Evolutionary conservation across 495 filamentous ascomycete species (phyloP), one percentile per base, ranked within the genome.

Genomic region (Clavariopsis aquatica): DNA sequence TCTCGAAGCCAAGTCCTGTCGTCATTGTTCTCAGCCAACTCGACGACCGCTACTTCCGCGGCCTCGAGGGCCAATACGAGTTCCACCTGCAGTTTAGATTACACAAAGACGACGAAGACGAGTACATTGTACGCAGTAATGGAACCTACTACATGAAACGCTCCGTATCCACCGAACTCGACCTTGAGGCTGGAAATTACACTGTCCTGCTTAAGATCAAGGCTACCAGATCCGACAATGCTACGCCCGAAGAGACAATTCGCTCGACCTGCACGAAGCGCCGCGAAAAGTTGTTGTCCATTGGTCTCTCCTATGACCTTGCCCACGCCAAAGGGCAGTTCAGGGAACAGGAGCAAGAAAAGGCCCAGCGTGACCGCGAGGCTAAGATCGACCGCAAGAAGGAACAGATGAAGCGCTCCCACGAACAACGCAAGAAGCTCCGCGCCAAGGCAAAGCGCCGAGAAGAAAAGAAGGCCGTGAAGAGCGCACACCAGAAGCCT

Each of bases 11-110:
- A 1, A 84, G 89, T 0, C 86, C 87, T 0, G 83, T 90, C 0
- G 90, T 96, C 27, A 83, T 97, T 38, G 87, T 90, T 9, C 81
- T 97, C 20, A 88, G 85, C 2, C 90, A 96, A 79, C 85, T 96
- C 22, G 93, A 98, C 71, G 80, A 84, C 28, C 85, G 93, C 6
- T 98, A 96, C 71, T 98, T 92, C 78, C 78, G 79, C 54, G 93
- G 92, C 0, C 83, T 98, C 0, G 78, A 84, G 41, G 93, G 93
- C n/a, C 85, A 91, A 71, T 98, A 95, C 67, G 73, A 70, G 15
- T 96, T 93, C 75, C 73, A 84, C 7, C 77, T 96, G 0, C 84
- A 89, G 55, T 96, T 96, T 77, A 85, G 92, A 22, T 72, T 98
- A 0, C 87, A 96, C 69, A 89, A 87, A 70, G 86, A 89, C 22